Evolutionary conservation across 2,329 filamentous ascomycete species (phyloP).

Genomic region (Xylariaceae sp.): DNA sequence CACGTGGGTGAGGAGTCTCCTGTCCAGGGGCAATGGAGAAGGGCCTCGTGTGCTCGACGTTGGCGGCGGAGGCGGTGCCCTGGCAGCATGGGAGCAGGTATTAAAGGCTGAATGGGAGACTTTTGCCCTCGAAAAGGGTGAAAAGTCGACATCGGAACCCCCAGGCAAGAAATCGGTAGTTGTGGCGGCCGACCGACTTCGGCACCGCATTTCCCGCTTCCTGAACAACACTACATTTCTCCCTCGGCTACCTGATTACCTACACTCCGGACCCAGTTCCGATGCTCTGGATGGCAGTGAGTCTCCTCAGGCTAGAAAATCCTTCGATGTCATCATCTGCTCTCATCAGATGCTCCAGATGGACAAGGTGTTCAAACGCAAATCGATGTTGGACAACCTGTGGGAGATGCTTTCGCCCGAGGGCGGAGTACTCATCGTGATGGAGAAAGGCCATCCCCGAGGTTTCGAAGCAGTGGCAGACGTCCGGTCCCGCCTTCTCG

Average conservation of each 20-base stretch:
- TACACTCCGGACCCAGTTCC: constrained; percentile 55
- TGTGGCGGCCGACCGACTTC: constrained; percentile 65
- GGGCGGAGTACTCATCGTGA: constrained; percentile 76
- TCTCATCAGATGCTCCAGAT: constrained; percentile 74
- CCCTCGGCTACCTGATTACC: constrained; percentile 81
- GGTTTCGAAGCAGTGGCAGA: constrained; percentile 90
- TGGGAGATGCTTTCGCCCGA: constrained; percentile 80
- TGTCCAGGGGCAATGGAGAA: constrained; percentile 48
- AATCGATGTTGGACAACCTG: constrained; percentile 74
- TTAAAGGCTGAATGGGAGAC: constrained; percentile 74
- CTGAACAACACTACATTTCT: constrained; percentile 88
- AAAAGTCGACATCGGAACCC: constrained; percentile 30
- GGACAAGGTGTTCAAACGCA: constrained; percentile 68
- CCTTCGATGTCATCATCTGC: constrained; percentile 84
- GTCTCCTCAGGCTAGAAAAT: constrained; percentile 57
- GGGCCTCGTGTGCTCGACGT: constrained; percentile 64
- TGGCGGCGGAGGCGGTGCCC: constrained; percentile 64
- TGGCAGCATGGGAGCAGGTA: constrained; percentile 71
- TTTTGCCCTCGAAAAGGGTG: constrained; percentile 43
- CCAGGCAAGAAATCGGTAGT: constrained; percentile 74
- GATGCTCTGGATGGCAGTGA: constrained; percentile 51
- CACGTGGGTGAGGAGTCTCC: constrained; percentile 59
- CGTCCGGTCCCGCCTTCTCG: constrained; percentile 70
- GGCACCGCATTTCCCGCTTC: constrained; percentile 66
- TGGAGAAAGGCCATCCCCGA: constrained; percentile 86